Conservation (phyloP, 2,329 filamentous ascomycete species). For the Talaromyces sp. region DNA sequence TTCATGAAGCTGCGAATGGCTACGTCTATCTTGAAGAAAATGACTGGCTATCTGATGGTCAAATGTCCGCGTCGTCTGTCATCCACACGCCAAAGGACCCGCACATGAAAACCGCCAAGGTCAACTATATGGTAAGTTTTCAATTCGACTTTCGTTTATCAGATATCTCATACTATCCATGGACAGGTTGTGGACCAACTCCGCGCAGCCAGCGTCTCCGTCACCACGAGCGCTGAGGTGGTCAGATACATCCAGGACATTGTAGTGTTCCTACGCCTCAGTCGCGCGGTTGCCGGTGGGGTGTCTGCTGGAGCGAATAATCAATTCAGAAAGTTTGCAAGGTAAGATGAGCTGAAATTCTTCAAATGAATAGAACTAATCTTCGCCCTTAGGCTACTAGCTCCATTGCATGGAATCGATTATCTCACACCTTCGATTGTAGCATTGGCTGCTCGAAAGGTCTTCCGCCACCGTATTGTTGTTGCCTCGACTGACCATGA, state of each 20-base stretch:
- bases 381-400: conserved; percentile 53
- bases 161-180: not conserved
- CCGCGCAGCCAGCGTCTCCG: conserved; percentile 58
- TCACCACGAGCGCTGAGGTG: conserved; percentile 74
- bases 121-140: conserved; percentile 27
- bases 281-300: conserved; percentile 79
- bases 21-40: conserved; percentile 74
- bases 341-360: conserved; percentile 39
- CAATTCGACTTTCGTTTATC: conserved; percentile 2
- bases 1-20: conserved; percentile 72
- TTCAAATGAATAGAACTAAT: not conserved
- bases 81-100: conserved; percentile 32
- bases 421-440: conserved; percentile 86
- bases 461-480: conserved; percentile 81
- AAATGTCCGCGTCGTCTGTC: conserved; percentile 41
- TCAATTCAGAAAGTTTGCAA: conserved; percentile 71
- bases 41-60: conserved; percentile 39
- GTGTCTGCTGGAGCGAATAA: conserved; percentile 77
- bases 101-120: conserved; percentile 19
- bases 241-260: conserved; percentile 85
- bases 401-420: conserved; percentile 76
- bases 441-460: conserved; percentile 77
- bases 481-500: conserved; percentile 72
- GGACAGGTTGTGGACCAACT: conserved; percentile 58
- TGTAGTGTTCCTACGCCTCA: conserved; percentile 80